Base-by-base conservation (phyloP, 768 basidiomycete species). In the Mycena polygramma region DNA sequence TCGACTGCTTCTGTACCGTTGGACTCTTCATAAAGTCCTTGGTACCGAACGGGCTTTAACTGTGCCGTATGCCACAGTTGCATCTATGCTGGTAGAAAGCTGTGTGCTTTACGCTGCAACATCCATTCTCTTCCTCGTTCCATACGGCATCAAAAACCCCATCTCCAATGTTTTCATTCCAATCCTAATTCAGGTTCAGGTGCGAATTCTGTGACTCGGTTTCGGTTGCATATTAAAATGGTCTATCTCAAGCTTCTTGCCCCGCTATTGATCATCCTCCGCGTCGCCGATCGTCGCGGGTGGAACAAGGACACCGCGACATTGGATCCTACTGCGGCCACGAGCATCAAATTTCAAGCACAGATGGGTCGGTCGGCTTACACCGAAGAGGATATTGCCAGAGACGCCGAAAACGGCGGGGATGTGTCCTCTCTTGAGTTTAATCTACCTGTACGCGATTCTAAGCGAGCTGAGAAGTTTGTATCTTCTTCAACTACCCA, bases 21-120 rank as follows among this genome's bases (percentile, higher is more conserved):
- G 30, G 30, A 3, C 30, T 30, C 30, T 30, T 30, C 30, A 59
- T 54, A n/a, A 73, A 72, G 26, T 68, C 26, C 69, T 71, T 26
- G 75, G 74, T 0, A 51, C 49, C 14, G 67, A 75, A 41, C 81
- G 81, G 59, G 73, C 72, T 24, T 65, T 43, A n/a, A 52, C 61
- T 13, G 49, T 63, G 24, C 61, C 61, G 19, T 51, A 17, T 39
- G 37, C 61, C 14, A 52, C 74, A 41, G 51, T 80, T 24, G 71
- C 73, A 2, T 68, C 79, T 7, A 79, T 83, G 73, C 53, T 84
- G 19, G 68, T 83, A 20, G 83, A 84, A 66, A 80, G 78, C 15
- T 79, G 81, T 1, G 73, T 74, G 4, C 65, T 79, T 7, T 81
- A 79, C 30, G 75, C 79, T 1, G 59, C 76, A 35, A 70, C 74